phyloP scores from a whole-genome alignment of 257 asterid genomes.

The Cynanchum wilfordii region DNA sequence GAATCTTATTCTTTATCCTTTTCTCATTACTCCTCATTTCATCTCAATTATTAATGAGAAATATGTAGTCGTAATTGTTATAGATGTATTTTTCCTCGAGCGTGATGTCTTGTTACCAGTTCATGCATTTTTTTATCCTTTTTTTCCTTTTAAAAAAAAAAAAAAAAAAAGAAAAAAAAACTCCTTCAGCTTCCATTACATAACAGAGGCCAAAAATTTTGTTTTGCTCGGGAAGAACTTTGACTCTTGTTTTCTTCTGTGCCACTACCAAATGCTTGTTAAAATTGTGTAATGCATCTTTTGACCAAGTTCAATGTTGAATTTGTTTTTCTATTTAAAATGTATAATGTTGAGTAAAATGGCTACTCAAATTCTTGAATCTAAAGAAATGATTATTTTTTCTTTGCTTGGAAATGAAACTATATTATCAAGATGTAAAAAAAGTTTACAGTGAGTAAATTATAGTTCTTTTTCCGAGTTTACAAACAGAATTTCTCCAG shows the following conservation, averaged over 20 bases:
- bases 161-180: too few species aligned
- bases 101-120: neutral
- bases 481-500: too few species aligned
- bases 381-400: too few species aligned
- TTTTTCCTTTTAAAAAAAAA: too few species aligned
- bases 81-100: constrained; percentile 7
- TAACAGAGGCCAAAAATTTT: neutral
- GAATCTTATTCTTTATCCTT: constrained; percentile 16
- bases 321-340: neutral
- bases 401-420: too few species aligned
- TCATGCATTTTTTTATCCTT: neutral
- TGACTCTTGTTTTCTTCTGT: neutral
- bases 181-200: neutral
- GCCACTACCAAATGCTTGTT: neutral
- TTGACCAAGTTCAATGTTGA: neutral
- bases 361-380: too few species aligned
- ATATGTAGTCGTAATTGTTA: neutral
- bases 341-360: neutral
- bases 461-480: too few species aligned
- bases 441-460: too few species aligned
- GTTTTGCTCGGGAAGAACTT: neutral
- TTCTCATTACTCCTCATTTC: neutral
- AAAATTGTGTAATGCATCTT: neutral
- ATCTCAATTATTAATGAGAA: neutral
- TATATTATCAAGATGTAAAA: too few species aligned